Base-by-base conservation (phyloP, 371 early-diverging fungal genomes). In the Syncephalastrum monosporum region DNA sequence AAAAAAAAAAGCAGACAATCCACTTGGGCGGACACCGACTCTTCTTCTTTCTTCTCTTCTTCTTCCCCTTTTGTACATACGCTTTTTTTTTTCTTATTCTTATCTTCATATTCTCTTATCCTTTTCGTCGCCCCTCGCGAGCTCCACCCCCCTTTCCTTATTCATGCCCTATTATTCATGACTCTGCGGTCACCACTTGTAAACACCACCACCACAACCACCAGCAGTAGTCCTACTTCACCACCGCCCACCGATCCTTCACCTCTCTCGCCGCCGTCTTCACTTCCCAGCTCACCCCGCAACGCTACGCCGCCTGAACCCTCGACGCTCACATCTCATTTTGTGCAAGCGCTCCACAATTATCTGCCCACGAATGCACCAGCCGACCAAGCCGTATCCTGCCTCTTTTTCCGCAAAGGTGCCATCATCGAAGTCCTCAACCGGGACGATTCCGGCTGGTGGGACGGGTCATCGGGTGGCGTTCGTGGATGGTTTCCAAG, bases 401-500 rank as follows among this genome's bases (percentile, higher is more conserved):
- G 76, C 38, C 44, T 79, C 16, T 74, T 70, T 49, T 79, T 79
- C 23, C 67, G 67, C 29, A 71, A 73, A 43, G 81, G 81, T 5
- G 64, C 75, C 25, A 80, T 77, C 64, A 80, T 80, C 43, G 76
- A 80, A 64, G 78, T 80, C 0, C 72, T 75, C 41, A 75, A 70
- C 46, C 57, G 76, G 54, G 77, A 77, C 43, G 57, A 61, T 42
- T 77, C 77, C 53, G 81, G 81, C 15, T 80, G 81, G 81, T 80
- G 81, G 81, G 81, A 80, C 55, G 81, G 81, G n/a, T 53, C 63
- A 19, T 72, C 67, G 16, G 69, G 67, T 46, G 72, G 74, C 50
- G 56, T 68, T 7, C 61, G 81, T 55, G 81, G 81, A 12, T 80
- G 81, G 79, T 81, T 80, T 56, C 80, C 80, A 23, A 70, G 71